A percentile compares a stretch with the other conserved stretches of the same genome.
Evolutionary conservation across 306 rosid species (phyloP).

Genomic region (Amphicarpaea edgeworthii): DNA sequence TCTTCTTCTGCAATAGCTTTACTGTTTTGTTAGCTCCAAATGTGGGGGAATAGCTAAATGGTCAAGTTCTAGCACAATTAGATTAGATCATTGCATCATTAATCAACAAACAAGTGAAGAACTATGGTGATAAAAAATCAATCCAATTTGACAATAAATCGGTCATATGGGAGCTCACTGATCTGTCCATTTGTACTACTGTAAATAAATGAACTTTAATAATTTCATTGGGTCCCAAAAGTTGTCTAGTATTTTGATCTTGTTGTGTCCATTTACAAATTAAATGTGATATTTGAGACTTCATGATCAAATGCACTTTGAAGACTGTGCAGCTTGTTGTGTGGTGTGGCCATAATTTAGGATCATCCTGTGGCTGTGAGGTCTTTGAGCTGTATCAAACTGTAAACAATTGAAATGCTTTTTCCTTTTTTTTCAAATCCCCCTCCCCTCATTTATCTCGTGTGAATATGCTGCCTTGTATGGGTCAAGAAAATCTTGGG

Average conservation of each 20-base stretch:
- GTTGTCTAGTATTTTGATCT: conserved; percentile 26
- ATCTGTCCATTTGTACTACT: neutral
- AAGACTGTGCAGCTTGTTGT: conserved; percentile 23
- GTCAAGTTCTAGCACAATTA: conserved; percentile 20
- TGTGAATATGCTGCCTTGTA: conserved; percentile 34
- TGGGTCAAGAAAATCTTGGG: conserved; percentile 37
- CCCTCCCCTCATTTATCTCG: conserved; percentile 25
- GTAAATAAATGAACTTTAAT: conserved; percentile 32
- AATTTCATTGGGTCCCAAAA: conserved; percentile 21
- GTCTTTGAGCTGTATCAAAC: conserved; percentile 2
- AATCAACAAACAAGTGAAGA: conserved; percentile 1
- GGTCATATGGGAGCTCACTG: conserved; percentile 1
- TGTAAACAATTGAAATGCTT: neutral
- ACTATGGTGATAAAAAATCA: neutral
- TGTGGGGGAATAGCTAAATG: conserved; percentile 12
- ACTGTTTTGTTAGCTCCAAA: conserved; percentile 28
- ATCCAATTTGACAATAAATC: conserved; percentile 18
- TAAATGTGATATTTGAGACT: conserved; percentile 40
- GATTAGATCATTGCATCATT: conserved; percentile 6
- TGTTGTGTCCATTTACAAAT: conserved; percentile 24
- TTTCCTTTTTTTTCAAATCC: neutral
- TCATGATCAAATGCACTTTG: conserved; percentile 19
- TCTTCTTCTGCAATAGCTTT: conserved; percentile 40
- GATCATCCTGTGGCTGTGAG: conserved; percentile 13
- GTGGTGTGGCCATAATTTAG: conserved; percentile 28